Evolutionary conservation across 2,329 filamentous ascomycete genomes (phyloP), one percentile per base, ranked within the genome.

Genomic region (Fusarium compactum): DNA sequence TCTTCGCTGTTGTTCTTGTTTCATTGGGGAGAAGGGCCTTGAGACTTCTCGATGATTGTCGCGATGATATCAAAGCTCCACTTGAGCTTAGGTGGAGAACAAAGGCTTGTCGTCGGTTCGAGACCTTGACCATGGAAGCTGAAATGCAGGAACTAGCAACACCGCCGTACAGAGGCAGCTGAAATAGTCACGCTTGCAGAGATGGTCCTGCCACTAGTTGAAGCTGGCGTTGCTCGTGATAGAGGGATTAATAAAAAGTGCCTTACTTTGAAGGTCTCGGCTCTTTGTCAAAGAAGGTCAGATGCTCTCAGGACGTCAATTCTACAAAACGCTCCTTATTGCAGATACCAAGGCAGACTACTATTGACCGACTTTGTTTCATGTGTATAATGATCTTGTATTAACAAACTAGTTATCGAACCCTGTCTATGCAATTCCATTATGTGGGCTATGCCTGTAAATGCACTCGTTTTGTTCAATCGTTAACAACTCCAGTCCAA

Each of bases 81-180:
- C 50, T 45, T 46, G 53, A 64, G 59, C 63, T 68, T 22, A 52
- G 18, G 53, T 44, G 58, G 54, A 12, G 50, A 53, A 43, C n/a
- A 18, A 43, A 53, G 32, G 45, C 56, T 61, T 43, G 47, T 25
- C 14, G 55, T 34, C 8, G 30, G 25, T 55, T 62, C 41, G 38
- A 41, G 40, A 12, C 34, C 27, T 58, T 38, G 11, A 12, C 40
- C 32, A 43, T 43, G 32, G 34, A 22, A 68, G 66, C 62, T 51
- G 52, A 46, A 38, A 22, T 47, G 40, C 43, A 56, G 48, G 47
- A 48, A 48, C 67, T 71, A 58, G 56, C 53, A 58, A 70, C 65
- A 64, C 59, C 44, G 55, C 68, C 50, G 32, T 32, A 34, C 55
- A 54, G 25, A 54, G 45, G 50, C 40, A 71, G 65, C 68, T 69